These are phyloP conservation scores for Claviceps lovelessii DNA, from an alignment of 2,329 filamentous ascomycete species.

Conservation along the genomic window DNA sequence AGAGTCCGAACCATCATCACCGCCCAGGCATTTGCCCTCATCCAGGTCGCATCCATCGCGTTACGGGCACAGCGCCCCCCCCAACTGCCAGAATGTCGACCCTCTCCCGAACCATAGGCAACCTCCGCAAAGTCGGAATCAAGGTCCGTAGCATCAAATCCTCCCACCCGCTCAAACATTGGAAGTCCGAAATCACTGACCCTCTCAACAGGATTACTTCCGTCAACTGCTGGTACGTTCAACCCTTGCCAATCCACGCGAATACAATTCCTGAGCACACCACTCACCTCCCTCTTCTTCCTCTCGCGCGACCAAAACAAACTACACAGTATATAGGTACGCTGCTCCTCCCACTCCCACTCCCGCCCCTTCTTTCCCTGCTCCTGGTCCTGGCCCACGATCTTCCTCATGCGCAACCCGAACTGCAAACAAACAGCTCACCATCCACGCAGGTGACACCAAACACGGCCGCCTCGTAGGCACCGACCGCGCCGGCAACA, in stretches of 20 bases:
- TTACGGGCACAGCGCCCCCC: conserved; percentile 4
- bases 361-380: too few relatives aligned
- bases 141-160: conserved; percentile 45
- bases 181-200: conserved; percentile 1
- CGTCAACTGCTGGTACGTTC: conserved; percentile 80
- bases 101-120: conserved; percentile 68
- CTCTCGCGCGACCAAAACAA: conserved; percentile 6
- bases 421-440: not conserved
- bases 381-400: not conserved
- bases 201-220: conserved; percentile 56
- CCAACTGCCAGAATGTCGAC: conserved; percentile 64
- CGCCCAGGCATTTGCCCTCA: conserved; percentile 4
- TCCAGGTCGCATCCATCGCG: conserved; percentile 1
- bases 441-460: conserved; percentile 64
- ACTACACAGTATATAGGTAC: conserved; percentile 42
- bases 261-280: conserved; percentile 4
- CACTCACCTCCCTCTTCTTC: not conserved
- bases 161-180: not conserved
- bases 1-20: conserved; percentile 3
- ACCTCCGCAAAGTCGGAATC: conserved; percentile 74
- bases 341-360: conserved; percentile 1
- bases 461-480: conserved; percentile 82
- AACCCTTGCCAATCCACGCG: not conserved
- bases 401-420: not conserved
- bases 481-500: conserved; percentile 85